Evolutionary conservation across 1,284 basidiomycete genomes (phyloP).

Genomic region (Malassezia pachydermatis): DNA sequence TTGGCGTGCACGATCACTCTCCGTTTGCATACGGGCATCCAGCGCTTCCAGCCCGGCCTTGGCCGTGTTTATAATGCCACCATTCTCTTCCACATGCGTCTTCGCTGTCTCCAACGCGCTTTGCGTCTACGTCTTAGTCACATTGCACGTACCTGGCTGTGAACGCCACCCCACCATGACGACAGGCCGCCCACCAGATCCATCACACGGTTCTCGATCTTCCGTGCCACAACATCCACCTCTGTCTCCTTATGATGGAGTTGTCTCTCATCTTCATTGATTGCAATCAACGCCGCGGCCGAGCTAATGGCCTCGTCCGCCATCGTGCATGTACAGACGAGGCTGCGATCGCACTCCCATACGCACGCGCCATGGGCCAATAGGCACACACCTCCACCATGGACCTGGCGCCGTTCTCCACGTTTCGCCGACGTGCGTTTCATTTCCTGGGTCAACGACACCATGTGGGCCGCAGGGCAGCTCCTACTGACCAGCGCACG

Average conservation of each 20-base stretch:
- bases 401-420: too few relatives aligned
- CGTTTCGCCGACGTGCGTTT: too few relatives aligned
- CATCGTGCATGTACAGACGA: too few relatives aligned
- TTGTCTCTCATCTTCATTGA: not conserved
- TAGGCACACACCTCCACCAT: not conserved
- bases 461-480: too few relatives aligned
- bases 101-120: constrained; percentile 25
- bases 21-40: constrained; percentile 32
- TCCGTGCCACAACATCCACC: constrained; percentile 7
- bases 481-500: too few relatives aligned
- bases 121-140: constrained; percentile 20
- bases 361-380: not conserved
- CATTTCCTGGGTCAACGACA: too few relatives aligned
- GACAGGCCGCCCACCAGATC: constrained; percentile 37
- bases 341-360: not conserved
- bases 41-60: constrained; percentile 27
- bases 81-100: constrained; percentile 29
- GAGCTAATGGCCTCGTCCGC: constrained; percentile 12
- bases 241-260: constrained; percentile 8
- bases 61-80: constrained; percentile 32
- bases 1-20: constrained; percentile 29
- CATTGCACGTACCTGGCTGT: constrained; percentile 24
- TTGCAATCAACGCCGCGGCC: constrained; percentile 1
- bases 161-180: constrained; percentile 39
- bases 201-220: constrained; percentile 33